Conservation (phyloP, 805 yeast genomes). For the Ogataea methanolica region DNA sequence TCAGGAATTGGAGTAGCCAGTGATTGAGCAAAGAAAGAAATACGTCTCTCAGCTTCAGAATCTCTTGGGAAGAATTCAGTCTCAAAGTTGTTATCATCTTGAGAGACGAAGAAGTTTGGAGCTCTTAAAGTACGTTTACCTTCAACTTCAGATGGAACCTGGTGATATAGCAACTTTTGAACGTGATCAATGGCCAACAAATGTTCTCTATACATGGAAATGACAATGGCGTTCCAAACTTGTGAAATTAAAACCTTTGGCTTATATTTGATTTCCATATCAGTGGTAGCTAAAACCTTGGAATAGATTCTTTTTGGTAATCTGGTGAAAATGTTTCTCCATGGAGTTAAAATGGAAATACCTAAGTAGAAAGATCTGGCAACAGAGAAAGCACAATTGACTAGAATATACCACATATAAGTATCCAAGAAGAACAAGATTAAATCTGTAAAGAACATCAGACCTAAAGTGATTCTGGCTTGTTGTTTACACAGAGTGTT, state of each 20-base stretch:
- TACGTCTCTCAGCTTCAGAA: slow-evolving; percentile 99
- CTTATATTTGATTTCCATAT: slow-evolving; percentile 98
- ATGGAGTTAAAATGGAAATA: slow-evolving; percentile 97
- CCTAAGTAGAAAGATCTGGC: slow-evolving; percentile 98
- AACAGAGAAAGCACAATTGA: slow-evolving; percentile 91
- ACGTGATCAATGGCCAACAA: slow-evolving; percentile 97
- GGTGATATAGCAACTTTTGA: slow-evolving; percentile 94
- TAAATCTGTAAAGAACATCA: slow-evolving; percentile 91
- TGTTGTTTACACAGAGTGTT: slow-evolving; percentile 74
- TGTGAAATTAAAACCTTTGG: slow-evolving; percentile 97
- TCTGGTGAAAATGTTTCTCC: slow-evolving; percentile 98
- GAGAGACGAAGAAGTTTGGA: slow-evolving; percentile 97
- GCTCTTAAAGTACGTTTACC: slow-evolving; percentile 98
- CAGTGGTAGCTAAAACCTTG: slow-evolving; percentile 95
- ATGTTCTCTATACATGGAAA: slow-evolving; percentile 99
- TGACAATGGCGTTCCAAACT: slow-evolving; percentile 98
- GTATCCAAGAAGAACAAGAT: slow-evolving; percentile 97
- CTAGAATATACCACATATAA: slow-evolving; percentile 96
- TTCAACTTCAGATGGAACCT: slow-evolving; percentile 96
- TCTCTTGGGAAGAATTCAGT: slow-evolving; percentile 96
- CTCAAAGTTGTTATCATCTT: slow-evolving; percentile 91
- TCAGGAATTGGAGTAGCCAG: slow-evolving; percentile 98
- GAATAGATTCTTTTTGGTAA: slow-evolving; percentile 98
- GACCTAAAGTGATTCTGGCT: slow-evolving; percentile 82
- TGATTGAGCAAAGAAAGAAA: slow-evolving; percentile 98